Conservation (phyloP, 2,329 filamentous ascomycete species). For the Aspergillus sp. region DNA sequence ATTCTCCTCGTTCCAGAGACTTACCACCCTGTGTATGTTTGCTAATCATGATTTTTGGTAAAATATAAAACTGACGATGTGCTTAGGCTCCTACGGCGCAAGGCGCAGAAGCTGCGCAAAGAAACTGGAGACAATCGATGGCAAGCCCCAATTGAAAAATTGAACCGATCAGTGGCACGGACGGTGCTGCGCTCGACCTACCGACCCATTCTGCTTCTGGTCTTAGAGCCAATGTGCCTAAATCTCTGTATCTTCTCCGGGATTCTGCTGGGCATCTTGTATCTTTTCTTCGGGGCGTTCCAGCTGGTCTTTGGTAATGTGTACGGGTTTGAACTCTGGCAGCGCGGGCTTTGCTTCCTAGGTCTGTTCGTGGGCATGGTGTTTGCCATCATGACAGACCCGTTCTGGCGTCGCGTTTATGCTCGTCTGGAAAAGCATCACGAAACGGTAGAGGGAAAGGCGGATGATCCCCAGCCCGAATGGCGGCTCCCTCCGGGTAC, state of each 20-base stretch:
- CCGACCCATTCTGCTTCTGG: conserved; percentile 66
- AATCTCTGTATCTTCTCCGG: conserved; percentile 75
- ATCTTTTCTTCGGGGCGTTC: conserved; percentile 87
- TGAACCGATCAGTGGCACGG: conserved; percentile 56
- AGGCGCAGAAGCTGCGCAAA: conserved; percentile 60
- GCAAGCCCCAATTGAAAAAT: conserved; percentile 67
- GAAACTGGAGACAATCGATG: conserved; percentile 71
- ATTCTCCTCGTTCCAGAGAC: conserved; percentile 75
- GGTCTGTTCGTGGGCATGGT: conserved; percentile 43
- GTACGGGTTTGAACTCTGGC: conserved; percentile 69
- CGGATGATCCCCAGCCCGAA: conserved; percentile 65
- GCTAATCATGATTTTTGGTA: not conserved
- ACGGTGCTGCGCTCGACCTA: conserved; percentile 54
- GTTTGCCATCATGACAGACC: conserved; percentile 38
- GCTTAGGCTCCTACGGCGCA: conserved; percentile 55
- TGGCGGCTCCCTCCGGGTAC: conserved; percentile 65
- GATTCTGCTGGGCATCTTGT: conserved; percentile 76
- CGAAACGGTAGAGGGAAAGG: conserved; percentile 24
- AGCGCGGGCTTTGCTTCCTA: conserved; percentile 71
- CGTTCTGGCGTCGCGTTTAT: conserved; percentile 41
- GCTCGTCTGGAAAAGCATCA: conserved; percentile 33
- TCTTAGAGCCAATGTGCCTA: conserved; percentile 77
- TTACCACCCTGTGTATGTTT: conserved; percentile 52
- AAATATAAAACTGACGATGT: not conserved
- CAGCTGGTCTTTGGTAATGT: conserved; percentile 66